Evolutionary conservation across 2,329 filamentous ascomycete species (phyloP), one percentile per base, ranked within the genome.

Genomic region (Calonectria pauciramosa): DNA sequence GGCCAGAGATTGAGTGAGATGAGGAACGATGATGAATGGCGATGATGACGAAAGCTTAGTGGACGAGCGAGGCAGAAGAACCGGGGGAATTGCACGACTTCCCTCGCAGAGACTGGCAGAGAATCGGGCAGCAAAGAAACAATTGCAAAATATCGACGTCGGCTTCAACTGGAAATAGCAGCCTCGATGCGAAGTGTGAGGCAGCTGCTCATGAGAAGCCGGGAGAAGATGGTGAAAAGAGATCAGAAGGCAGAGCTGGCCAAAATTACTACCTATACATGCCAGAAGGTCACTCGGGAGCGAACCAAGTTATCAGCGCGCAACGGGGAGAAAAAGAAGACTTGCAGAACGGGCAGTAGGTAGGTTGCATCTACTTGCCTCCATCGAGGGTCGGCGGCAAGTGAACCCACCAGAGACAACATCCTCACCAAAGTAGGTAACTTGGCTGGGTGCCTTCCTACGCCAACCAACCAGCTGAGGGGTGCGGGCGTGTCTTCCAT

Each of bases 31-130:
- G 23, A 41, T 44, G 38, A 36, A 20, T 23, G 20, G n/a, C 18
- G 64, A 28, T 30, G 60, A 64, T 41, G 36, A 28, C 28, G 23
- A 47, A 30, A 34, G 51, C 36, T 38, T 32, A 7, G 32, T 13
- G 52, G 66, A 60, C 30, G 30, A 13, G 41, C 18, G 9, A 41
- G 26, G 20, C 26, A 34, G 30, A 47, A 68, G 68, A 65, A 26
- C 11, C 18, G 26, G 54, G 54, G 47, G 18, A 23, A 20, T 47
- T 56, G 67, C 36, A 65, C 71, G 63, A 68, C 54, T 71, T 65
- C 32, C 28, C 70, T 71, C n/a, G 65, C 71, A 67, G 71, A 56
- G 70, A 47, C 59, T 34, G 66, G 63, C 30, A 28, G 28, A 28
- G 30, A 70, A 47, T 60, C 51, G 56, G 60, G 34, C 36, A n/a